Percentiles rank a stretch among this genome's conserved stretches.
phyloP scores from a whole-genome alignment of 2,329 filamentous ascomycete genomes.

The Colletotrichum endophyticum region DNA sequence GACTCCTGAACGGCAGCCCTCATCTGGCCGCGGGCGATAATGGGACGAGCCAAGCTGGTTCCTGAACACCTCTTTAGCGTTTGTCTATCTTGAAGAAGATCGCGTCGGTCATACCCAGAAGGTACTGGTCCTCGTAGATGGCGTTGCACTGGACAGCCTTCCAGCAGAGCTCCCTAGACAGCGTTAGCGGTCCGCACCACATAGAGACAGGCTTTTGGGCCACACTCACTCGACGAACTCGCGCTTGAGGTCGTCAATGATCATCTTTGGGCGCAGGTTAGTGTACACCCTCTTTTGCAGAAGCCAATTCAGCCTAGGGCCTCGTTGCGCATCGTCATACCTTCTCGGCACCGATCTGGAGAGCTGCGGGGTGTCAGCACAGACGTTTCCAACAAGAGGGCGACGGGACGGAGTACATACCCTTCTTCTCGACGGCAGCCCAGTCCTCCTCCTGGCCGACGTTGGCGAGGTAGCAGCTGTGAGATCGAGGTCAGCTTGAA shows the following conservation, averaged over 20 bases:
- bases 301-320: neutral
- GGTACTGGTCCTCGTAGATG: conserved; percentile 62
- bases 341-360: conserved; percentile 21
- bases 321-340: neutral
- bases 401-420: conserved; percentile 28
- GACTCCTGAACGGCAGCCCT: conserved; percentile 24
- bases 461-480: conserved; percentile 59
- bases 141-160: conserved; percentile 68
- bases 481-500: neutral
- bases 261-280: conserved; percentile 35
- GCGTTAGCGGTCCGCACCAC: neutral
- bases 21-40: conserved; percentile 70
- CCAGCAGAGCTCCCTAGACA: conserved; percentile 68
- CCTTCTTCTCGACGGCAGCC: conserved; percentile 72
- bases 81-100: neutral
- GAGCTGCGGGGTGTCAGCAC: neutral
- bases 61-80: conserved; percentile 30
- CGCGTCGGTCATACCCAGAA: conserved; percentile 42
- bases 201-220: neutral
- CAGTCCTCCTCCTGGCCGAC: conserved; percentile 77
- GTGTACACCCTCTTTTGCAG: neutral
- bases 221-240: conserved; percentile 67
- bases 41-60: conserved; percentile 66
- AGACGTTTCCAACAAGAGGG: neutral
- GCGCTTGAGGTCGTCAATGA: conserved; percentile 66